Evolutionary conservation across 352 stramenopile species (phyloP), one percentile per base, ranked within the genome.

Genomic region (Nannochloropsis limnetica): DNA sequence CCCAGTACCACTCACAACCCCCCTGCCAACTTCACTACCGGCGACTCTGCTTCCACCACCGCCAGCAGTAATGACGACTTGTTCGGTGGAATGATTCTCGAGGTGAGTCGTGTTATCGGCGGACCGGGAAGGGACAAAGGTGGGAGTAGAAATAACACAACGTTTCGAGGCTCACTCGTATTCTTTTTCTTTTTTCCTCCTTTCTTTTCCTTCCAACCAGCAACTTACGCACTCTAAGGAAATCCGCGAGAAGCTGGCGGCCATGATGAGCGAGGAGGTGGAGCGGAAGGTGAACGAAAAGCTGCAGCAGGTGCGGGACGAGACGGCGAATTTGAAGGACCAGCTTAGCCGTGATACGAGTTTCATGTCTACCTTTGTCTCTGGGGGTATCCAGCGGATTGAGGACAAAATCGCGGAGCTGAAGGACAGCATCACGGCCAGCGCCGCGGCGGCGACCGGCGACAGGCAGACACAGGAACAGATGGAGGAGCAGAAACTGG

Each of bases 401-500:
- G 61, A 74, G 11, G n/a, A 29, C 61, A 74, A 74, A 20, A 74
- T 74, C 25, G n/a, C 61, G 61, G 25, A 27, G 61, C n/a, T 74
- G 0, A 29, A 29, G n/a, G 61, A 74, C 1, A 49, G 37, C 17
- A 49, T 49, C 37, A 49, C 17, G 8, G 20, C 22, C 2, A 74
- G 15, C n/a, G 61, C n/a, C 11, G 61, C 20, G 25, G n/a, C 61
- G 20, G 61, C 61, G 1, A 74, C 25, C 8, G 11, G 25, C 15
- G n/a, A 28, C 25, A 29, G 61, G 1, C 11, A 29, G 11, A 20
- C 2, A 0, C 37, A 74, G n/a, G 25, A 74, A 22, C n/a, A 74
- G n/a, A 29, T 29, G 61, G 25, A 27, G 11, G 20, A 22, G 25
- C 6, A 74, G 2, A 74, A 27, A 22, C 3, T 1, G 5, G 61